Evolutionary conservation across 208 protist genomes (phyloP).

Genomic region (Acanthamoeba royreba): DNA sequence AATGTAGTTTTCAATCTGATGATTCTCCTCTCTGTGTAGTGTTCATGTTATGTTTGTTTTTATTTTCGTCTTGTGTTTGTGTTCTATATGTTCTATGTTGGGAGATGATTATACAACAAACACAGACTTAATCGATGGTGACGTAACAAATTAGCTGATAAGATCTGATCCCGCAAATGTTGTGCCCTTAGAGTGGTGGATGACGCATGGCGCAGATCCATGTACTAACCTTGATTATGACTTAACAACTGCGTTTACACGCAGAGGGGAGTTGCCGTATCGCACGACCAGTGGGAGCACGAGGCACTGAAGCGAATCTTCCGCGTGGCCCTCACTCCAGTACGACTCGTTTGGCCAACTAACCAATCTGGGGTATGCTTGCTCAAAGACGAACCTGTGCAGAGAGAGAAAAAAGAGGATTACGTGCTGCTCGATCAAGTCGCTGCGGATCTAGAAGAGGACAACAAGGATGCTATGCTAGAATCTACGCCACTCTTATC

Average conservation of each 20-base stretch:
- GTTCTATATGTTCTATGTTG: neutral
- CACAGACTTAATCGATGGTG: neutral
- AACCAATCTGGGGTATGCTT: neutral
- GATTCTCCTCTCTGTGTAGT: neutral
- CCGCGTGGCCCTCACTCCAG: neutral
- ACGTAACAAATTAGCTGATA: neutral
- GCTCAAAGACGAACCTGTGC: neutral
- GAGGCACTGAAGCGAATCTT: conserved; percentile 33
- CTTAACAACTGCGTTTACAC: too few species aligned
- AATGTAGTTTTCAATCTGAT: conserved; percentile 38
- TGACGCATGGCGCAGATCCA: too few species aligned
- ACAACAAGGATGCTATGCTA: neutral
- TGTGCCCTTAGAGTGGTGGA: too few species aligned
- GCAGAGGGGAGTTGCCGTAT: neutral
- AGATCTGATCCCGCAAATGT: conserved; percentile 21
- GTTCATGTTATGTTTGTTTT: neutral
- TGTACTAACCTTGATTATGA: too few species aligned
- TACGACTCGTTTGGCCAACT: neutral
- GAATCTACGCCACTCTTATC: neutral
- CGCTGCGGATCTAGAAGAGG: neutral
- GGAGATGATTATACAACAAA: neutral
- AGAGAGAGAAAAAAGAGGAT: conserved; percentile 11
- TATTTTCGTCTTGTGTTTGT: neutral
- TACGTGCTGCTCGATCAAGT: neutral
- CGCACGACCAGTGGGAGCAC: conserved; percentile 37